phyloP scores from a whole-genome alignment of 768 basidiomycete genomes.

The Leccinum subgranulosum region DNA sequence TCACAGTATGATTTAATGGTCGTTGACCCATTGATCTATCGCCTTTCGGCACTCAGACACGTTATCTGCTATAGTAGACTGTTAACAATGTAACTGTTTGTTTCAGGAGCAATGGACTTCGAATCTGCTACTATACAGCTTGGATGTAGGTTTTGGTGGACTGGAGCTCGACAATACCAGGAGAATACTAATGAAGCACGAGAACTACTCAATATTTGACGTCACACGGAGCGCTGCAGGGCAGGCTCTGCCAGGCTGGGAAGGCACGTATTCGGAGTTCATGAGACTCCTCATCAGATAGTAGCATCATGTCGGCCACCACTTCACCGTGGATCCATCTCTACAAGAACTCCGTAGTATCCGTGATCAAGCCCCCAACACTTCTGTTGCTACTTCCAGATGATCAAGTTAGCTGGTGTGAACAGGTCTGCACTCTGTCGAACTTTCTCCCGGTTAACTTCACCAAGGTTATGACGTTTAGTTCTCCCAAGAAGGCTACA shows the following conservation, averaged over 20 bases:
- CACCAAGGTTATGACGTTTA: conserved; percentile 7
- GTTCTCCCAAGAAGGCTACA: conserved; percentile 40
- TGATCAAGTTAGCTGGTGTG: conserved; percentile 34
- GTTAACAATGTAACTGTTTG: neutral
- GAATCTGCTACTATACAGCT: neutral
- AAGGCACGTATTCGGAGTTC: neutral
- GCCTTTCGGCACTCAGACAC: neutral
- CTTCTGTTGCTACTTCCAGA: conserved; percentile 31
- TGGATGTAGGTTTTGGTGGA: neutral
- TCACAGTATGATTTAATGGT: neutral
- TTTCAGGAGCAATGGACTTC: neutral
- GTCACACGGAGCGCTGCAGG: neutral
- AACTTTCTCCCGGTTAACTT: neutral
- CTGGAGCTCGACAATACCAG: no score
- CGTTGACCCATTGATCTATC: neutral
- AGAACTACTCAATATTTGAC: neutral
- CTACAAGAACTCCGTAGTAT: conserved; percentile 28
- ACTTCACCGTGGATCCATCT: conserved; percentile 12
- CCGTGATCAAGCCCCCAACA: conserved; percentile 29
- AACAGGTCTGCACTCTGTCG: conserved; percentile 27
- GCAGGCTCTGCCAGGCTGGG: neutral
- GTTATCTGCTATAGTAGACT: conserved; percentile 8
- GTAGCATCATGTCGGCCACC: conserved; percentile 1
- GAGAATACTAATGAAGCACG: no score
- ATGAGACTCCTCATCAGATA: neutral